Base-by-base conservation (phyloP, 1,284 basidiomycete genomes). In the Porogramme epimiltina region DNA sequence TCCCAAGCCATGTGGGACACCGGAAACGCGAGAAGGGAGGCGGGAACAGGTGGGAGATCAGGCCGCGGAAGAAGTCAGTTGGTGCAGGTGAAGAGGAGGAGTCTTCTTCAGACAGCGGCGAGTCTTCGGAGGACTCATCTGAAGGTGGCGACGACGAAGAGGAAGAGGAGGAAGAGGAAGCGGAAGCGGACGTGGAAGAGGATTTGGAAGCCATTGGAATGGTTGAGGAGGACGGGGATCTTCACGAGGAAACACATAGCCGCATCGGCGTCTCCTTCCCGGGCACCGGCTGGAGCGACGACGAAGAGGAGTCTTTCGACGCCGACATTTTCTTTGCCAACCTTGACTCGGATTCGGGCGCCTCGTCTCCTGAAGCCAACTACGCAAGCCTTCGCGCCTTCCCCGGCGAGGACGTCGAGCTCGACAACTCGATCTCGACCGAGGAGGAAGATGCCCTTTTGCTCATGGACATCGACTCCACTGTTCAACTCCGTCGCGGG, bases 241-340 rank as follows among this genome's bases (percentile, higher is more conserved):
- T 66, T 22, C 63, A 65, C 42, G 64, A 63, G 39, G 71, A 71
- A 45, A 62, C 50, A 9, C 64, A 59, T 59, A 55, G 64, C 39
- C 50, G 66, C 55, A 66, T 74, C 60, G 70, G 70, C 52, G 68
- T 74, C 46, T 69, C 75, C 47, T 82, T 84, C 66, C 76, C 78
- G 23, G 84, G 81, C 51, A 76, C 82, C 49, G 84, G 77, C 52
- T 82, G 83, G 37, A 91, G 87, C 79, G 87, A 85, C 25, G 74
- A 72, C 42, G 72, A 84, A 34, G 87, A 87, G 22, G 86, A 89
- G 62, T 82, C 79, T 51, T 89, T 88, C 59, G 87, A 91, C 57
- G 89, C 88, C 3, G 87, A 91, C 58, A 66, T 91, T 0, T 90
- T 90, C 70, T 91, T 90, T 62, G 80, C 84, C 36, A 86, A 87